Evolutionary conservation across 495 filamentous ascomycete genomes (phyloP).

Genomic region (Neurospora terricola): DNA sequence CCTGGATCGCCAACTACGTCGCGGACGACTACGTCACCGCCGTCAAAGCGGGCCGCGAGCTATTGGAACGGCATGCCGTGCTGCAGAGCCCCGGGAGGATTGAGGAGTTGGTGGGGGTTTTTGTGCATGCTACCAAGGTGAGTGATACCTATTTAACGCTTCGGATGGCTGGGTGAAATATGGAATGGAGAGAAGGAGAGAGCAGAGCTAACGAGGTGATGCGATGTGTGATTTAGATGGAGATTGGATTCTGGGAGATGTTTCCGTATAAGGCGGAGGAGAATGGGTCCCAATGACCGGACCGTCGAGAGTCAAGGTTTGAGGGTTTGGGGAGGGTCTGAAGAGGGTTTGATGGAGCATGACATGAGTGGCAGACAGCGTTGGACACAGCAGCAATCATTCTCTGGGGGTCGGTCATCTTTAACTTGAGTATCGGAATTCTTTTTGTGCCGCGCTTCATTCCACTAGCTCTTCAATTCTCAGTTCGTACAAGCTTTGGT

Average conservation of each 20-base stretch:
- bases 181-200: neutral
- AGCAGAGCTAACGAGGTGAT: neutral
- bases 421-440: neutral
- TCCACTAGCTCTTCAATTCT: neutral
- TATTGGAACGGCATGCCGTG: conserved; percentile 61
- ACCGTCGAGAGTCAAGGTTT: neutral
- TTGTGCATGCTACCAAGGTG: conserved; percentile 74
- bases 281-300: neutral
- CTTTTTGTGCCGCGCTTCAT: neutral
- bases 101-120: conserved; percentile 73
- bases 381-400: neutral
- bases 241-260: conserved; percentile 87
- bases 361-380: neutral
- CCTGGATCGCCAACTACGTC: conserved; percentile 83
- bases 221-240: conserved; percentile 46
- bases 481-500: neutral
- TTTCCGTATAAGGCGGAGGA: conserved; percentile 5
- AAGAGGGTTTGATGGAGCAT: neutral
- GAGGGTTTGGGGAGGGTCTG: neutral
- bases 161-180: neutral
- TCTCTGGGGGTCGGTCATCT: neutral
- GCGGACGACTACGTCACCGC: conserved; percentile 66
- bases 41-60: conserved; percentile 53
- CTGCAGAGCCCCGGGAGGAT: conserved; percentile 62
- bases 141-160: conserved; percentile 10